Conservation (phyloP, 352 stramenopile species). For the Phytophthora parvispora region DNA sequence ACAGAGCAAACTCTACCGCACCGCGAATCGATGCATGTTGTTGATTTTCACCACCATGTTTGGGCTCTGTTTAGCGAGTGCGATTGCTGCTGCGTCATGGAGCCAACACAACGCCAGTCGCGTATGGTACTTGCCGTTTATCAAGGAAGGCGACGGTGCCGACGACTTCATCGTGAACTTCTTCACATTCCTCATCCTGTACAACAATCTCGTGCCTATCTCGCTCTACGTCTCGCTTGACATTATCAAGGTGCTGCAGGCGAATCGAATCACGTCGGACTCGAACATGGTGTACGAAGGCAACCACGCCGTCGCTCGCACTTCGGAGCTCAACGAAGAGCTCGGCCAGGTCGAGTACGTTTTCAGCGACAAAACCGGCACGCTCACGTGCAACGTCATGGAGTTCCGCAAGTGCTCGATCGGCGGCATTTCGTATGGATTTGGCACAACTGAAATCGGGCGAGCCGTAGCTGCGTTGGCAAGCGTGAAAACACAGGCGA, state of each 20-base stretch:
- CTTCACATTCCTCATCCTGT: slow-evolving; percentile 95
- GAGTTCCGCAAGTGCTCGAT: slow-evolving; percentile 95
- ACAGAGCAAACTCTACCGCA: slow-evolving; percentile 77
- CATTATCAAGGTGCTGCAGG: slow-evolving; percentile 93
- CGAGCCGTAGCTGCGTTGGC: slow-evolving; percentile 91
- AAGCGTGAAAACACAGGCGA: slow-evolving; percentile 1
- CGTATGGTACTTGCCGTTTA: slow-evolving; percentile 67
- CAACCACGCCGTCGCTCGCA: slow-evolving; percentile 78
- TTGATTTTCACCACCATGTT: slow-evolving; percentile 82
- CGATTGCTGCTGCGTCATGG: slow-evolving; percentile 47
- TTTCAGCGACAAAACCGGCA: slow-evolving; percentile 99
- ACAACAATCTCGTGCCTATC: slow-evolving; percentile 97
- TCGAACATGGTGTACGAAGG: slow-evolving; percentile 88
- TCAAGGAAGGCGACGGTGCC: slow-evolving; percentile 32
- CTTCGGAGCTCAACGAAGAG: slow-evolving; percentile 93
- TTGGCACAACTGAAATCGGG: slow-evolving; percentile 91
- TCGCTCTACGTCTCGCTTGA: slow-evolving; percentile 97
- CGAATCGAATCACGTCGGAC: slow-evolving; percentile 89
- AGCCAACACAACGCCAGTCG: slow-evolving; percentile 40
- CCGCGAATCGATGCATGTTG: slow-evolving; percentile 87
- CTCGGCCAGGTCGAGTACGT: slow-evolving; percentile 98
- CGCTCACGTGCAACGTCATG: slow-evolving; percentile 99
- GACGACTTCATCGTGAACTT: slow-evolving; percentile 76
- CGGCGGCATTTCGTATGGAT: slow-evolving; percentile 84
- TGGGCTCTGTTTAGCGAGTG: slow-evolving; percentile 60